phyloP scores from a whole-genome alignment of 2,329 filamentous ascomycete genomes.

The Hyphodiscus sp. region DNA sequence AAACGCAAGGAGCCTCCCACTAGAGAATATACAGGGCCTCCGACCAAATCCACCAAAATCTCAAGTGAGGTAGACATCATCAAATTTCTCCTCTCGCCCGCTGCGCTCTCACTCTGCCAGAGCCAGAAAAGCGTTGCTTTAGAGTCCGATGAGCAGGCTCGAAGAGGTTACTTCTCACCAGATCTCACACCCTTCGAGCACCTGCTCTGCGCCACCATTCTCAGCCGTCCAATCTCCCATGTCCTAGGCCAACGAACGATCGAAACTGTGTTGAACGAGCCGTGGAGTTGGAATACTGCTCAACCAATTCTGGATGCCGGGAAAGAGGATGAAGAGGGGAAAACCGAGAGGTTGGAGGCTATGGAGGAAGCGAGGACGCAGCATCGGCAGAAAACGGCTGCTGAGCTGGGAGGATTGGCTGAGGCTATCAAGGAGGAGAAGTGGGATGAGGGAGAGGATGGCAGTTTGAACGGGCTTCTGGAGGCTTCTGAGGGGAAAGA shows the following conservation, averaged over 20 bases:
- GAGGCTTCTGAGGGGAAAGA: background rate
- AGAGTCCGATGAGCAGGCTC: background rate
- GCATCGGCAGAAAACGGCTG: constrained; percentile 1
- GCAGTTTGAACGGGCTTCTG: background rate
- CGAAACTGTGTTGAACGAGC: background rate
- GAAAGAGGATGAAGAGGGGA: background rate
- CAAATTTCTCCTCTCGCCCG: background rate
- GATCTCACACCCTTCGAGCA: background rate
- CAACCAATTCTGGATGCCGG: background rate
- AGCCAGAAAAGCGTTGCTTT: background rate
- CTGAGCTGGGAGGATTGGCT: background rate
- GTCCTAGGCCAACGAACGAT: background rate
- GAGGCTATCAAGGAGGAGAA: background rate
- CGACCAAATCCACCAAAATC: background rate
- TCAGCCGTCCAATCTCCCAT: background rate
- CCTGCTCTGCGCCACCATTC: background rate
- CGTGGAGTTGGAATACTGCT: background rate
- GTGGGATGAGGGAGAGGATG: background rate
- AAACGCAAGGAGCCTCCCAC: too few species aligned
- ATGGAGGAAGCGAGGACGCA: background rate
- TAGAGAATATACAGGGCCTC: too few species aligned
- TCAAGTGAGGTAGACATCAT: background rate
- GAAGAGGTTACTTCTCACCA: background rate
- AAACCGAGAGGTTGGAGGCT: background rate
- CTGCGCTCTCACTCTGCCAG: background rate